Evolutionary conservation across 2,329 filamentous ascomycete species (phyloP).

Genomic region (Herpotrichia juniperi): DNA sequence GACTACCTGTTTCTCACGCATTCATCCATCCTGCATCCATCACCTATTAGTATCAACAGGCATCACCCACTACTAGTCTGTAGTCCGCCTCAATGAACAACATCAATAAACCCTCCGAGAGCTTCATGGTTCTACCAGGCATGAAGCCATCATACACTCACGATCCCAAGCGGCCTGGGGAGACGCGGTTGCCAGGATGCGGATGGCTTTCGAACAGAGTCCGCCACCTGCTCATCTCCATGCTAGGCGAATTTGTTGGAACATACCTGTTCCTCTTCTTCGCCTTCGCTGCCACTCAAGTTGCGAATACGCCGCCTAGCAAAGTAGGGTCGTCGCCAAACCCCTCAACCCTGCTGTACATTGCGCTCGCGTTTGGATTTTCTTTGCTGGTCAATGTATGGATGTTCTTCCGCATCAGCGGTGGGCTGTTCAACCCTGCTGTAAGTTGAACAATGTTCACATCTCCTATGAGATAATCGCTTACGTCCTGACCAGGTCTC

Average conservation of each 20-base stretch:
- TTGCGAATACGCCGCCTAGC: constrained; percentile 41
- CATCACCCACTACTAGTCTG: constrained; percentile 6
- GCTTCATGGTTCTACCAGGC: constrained; percentile 46
- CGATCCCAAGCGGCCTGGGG: constrained; percentile 38
- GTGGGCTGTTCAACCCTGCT: constrained; percentile 37
- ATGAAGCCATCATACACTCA: constrained; percentile 43
- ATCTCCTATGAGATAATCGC: neutral
- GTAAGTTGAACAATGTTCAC: constrained; percentile 16
- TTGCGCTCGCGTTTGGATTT: constrained; percentile 45
- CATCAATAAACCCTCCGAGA: constrained; percentile 41
- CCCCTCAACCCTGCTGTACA: constrained; percentile 38
- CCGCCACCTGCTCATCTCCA: constrained; percentile 53
- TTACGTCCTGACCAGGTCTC: constrained; percentile 44
- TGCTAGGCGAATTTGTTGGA: constrained; percentile 50
- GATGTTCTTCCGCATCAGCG: constrained; percentile 47
- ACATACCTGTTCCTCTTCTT: constrained; percentile 50
- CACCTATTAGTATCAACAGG: constrained; percentile 18
- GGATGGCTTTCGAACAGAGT: constrained; percentile 52
- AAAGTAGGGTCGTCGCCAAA: constrained; percentile 26
- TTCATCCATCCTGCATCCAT: constrained; percentile 17
- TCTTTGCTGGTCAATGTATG: constrained; percentile 47
- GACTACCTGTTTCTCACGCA: constrained; percentile 28
- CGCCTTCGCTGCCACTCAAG: constrained; percentile 46
- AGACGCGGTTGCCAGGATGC: constrained; percentile 47
- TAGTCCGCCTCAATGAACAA: constrained; percentile 46